phyloP scores from a whole-genome alignment of 2,329 filamentous ascomycete species.

The Pyricularia sp. region DNA sequence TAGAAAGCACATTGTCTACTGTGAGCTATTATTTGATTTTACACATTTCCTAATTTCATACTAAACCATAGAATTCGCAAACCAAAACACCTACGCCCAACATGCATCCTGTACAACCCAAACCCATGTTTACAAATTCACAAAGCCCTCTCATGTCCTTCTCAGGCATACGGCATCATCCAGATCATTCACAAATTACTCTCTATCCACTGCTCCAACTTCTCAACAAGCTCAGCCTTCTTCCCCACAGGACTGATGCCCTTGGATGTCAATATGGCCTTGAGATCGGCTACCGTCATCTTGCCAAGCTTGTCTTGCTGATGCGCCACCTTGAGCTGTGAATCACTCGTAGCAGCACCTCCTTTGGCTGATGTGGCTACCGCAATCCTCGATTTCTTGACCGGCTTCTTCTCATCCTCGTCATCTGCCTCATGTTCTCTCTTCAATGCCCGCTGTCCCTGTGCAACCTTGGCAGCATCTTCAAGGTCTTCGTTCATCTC shows the following conservation, averaged over 20 bases:
- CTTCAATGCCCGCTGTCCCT: slow-evolving; percentile 35
- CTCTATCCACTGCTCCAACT: slow-evolving; percentile 47
- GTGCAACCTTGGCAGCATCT: slow-evolving; percentile 32
- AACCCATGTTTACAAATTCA: background rate
- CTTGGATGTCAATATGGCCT: slow-evolving; percentile 35
- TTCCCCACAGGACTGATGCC: slow-evolving; percentile 39
- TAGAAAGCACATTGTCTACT: background rate
- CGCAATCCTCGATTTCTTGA: slow-evolving; percentile 33
- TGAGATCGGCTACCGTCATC: slow-evolving; percentile 45
- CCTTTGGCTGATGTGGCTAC: background rate
- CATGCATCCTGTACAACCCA: background rate
- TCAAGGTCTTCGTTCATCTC: slow-evolving; percentile 68
- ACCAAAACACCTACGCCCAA: background rate
- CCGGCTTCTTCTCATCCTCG: slow-evolving; percentile 25
- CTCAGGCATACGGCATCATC: background rate
- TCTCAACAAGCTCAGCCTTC: slow-evolving; percentile 46
- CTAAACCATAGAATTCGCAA: background rate
- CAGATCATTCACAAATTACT: slow-evolving; percentile 22
- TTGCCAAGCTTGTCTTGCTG: slow-evolving; percentile 38
- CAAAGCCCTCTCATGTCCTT: background rate
- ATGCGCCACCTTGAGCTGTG: slow-evolving; percentile 34
- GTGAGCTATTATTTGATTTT: background rate
- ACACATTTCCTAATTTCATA: background rate
- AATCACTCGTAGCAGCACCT: slow-evolving; percentile 26
- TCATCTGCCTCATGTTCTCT: slow-evolving; percentile 39